Conservation (phyloP, 2,329 filamentous ascomycete genomes). For the Nothophaeocryptopus gaeumannii region DNA sequence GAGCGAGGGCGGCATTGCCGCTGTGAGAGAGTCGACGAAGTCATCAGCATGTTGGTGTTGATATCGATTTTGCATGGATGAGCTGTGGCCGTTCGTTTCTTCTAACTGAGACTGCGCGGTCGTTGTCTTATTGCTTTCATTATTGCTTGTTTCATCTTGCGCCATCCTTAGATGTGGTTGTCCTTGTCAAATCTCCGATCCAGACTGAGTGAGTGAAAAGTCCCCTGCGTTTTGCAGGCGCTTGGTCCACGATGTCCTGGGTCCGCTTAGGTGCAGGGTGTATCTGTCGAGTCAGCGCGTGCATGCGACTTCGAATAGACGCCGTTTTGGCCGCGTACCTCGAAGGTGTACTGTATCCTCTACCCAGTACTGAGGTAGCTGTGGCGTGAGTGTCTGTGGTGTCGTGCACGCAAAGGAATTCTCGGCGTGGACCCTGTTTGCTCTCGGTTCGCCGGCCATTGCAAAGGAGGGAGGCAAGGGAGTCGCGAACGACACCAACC, state of each 20-base stretch:
- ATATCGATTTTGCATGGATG: background rate
- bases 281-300: no score
- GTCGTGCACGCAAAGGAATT: no score
- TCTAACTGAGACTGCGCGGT: background rate
- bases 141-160: conserved; percentile 7
- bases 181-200: conserved; percentile 8
- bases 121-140: no score
- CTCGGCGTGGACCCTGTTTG: no score
- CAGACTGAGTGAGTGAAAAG: background rate
- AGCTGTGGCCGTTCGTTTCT: conserved; percentile 1
- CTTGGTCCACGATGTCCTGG: background rate
- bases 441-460: no score
- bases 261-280: conserved; percentile 6
- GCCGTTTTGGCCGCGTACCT: no score
- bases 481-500: background rate
- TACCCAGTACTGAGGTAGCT: no score
- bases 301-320: no score
- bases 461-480: no score
- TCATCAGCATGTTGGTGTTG: conserved; percentile 17
- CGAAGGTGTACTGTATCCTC: no score
- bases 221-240: conserved; percentile 12
- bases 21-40: conserved; percentile 27
- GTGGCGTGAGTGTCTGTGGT: no score
- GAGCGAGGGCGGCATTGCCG: conserved; percentile 58
- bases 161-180: conserved; percentile 13